Conservation (phyloP, 140 eudicot species). For the Senecio squalidus region DNA sequence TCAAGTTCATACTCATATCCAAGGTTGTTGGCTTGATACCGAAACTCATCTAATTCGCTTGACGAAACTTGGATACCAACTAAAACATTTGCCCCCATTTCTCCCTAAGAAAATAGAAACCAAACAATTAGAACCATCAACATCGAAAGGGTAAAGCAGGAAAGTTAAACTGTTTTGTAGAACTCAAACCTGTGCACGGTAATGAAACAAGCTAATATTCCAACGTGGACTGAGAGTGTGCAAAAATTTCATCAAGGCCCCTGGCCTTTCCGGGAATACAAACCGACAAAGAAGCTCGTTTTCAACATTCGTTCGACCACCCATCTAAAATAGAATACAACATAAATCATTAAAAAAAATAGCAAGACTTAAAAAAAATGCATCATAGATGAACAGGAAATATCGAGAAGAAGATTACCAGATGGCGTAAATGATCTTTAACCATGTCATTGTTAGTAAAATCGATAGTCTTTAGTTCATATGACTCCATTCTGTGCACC, state of each 20-base stretch:
- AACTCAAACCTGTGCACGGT: constrained; percentile 76
- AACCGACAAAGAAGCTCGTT: constrained; percentile 87
- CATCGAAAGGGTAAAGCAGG: neutral
- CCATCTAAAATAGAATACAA: constrained; percentile 50
- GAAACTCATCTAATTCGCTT: constrained; percentile 49
- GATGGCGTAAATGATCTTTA: constrained; percentile 82
- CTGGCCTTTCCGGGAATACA: constrained; percentile 87
- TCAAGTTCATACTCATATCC: constrained; percentile 70
- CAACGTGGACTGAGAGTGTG: constrained; percentile 80
- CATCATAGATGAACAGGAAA: neutral
- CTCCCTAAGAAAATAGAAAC: constrained; percentile 44
- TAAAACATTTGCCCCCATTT: constrained; percentile 80
- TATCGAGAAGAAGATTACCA: constrained; percentile 43
- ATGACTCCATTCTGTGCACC: constrained; percentile 69
- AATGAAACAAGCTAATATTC: constrained; percentile 94
- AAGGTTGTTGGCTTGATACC: constrained; percentile 55
- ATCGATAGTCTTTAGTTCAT: constrained; percentile 59
- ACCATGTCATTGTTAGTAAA: constrained; percentile 84
- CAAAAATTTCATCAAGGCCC: constrained; percentile 84
- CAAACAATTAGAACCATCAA: constrained; percentile 4
- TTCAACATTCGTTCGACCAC: constrained; percentile 67
- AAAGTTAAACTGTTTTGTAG: neutral
- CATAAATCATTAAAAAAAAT: neutral
- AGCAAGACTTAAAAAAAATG: neutral
- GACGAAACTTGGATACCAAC: constrained; percentile 77